Conservation (phyloP, 805 yeast genomes). For the Geotrichum ghanense region DNA sequence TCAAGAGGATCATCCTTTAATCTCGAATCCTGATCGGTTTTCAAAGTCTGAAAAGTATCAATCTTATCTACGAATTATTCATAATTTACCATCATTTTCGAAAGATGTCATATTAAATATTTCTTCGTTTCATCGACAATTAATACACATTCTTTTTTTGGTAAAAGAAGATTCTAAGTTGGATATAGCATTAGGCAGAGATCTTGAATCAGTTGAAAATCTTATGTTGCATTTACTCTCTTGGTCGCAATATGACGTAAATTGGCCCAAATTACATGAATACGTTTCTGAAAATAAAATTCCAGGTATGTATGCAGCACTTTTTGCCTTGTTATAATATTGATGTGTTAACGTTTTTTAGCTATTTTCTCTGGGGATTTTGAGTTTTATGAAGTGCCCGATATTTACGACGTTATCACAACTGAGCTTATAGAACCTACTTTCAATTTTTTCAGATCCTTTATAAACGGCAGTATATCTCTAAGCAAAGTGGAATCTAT, state of each 20-base stretch:
- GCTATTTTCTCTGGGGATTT: background rate
- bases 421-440: background rate
- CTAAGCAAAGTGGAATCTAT: background rate
- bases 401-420: background rate
- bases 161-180: background rate
- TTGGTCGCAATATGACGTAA: background rate
- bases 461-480: background rate
- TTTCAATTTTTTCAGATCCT: background rate
- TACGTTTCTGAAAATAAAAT: background rate
- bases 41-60: background rate
- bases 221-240: background rate
- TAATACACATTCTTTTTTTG: background rate
- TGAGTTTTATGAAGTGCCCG: background rate
- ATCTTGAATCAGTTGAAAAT: background rate
- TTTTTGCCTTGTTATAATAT: no score
- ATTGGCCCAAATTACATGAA: background rate
- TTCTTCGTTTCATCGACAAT: background rate
- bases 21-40: background rate
- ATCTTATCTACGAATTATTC: background rate
- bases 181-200: background rate
- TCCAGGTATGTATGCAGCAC: background rate
- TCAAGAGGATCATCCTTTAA: background rate
- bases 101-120: background rate
- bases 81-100: background rate
- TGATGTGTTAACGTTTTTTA: no score